Conservation (phyloP, 129 eudicot genomes). For the Flaveria robusta region DNA sequence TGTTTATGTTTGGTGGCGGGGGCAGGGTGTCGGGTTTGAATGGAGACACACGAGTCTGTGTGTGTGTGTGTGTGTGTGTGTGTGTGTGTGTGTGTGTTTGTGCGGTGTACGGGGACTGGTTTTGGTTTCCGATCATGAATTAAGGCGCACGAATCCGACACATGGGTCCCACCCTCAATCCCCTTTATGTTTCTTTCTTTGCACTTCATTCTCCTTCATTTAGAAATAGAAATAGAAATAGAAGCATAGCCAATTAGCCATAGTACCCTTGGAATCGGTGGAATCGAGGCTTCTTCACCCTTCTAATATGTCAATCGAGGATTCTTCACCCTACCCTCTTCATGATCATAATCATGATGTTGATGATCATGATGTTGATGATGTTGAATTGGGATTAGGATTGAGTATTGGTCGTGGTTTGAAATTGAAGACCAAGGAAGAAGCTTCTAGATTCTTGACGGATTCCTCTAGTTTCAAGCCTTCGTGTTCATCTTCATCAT, state of each 20-base stretch:
- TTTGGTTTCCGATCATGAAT: slow-evolving; percentile 51
- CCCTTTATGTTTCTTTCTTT: slow-evolving; percentile 22
- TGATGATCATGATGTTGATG: slow-evolving; percentile 32
- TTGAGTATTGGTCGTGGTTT: slow-evolving; percentile 66
- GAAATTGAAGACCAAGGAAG: slow-evolving; percentile 27
- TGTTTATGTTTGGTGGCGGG: slow-evolving; percentile 37
- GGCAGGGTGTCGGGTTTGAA: slow-evolving; percentile 33
- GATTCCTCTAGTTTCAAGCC: neutral
- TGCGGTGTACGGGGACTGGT: slow-evolving; percentile 38
- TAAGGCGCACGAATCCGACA: slow-evolving; percentile 79
- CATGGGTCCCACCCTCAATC: slow-evolving; percentile 42
- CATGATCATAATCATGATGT: neutral
- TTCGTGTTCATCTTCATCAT: slow-evolving; percentile 34
- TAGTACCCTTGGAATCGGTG: too few relatives aligned
- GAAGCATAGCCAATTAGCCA: too few relatives aligned
- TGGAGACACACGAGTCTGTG: slow-evolving; percentile 11
- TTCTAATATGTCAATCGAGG: slow-evolving; percentile 54
- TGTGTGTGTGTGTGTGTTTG: slow-evolving; percentile 18
- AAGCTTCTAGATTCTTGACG: slow-evolving; percentile 27
- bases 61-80: slow-evolving; percentile 28
- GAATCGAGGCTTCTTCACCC: slow-evolving; percentile 58
- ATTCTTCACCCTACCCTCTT: slow-evolving; percentile 53
- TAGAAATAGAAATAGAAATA: too few relatives aligned
- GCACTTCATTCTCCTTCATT: slow-evolving; percentile 36
- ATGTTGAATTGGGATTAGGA: slow-evolving; percentile 81